Evolutionary conservation across 441 rosid species (phyloP), one percentile per base, ranked within the genome.

Genomic region (Adansonia rubrostipa): DNA sequence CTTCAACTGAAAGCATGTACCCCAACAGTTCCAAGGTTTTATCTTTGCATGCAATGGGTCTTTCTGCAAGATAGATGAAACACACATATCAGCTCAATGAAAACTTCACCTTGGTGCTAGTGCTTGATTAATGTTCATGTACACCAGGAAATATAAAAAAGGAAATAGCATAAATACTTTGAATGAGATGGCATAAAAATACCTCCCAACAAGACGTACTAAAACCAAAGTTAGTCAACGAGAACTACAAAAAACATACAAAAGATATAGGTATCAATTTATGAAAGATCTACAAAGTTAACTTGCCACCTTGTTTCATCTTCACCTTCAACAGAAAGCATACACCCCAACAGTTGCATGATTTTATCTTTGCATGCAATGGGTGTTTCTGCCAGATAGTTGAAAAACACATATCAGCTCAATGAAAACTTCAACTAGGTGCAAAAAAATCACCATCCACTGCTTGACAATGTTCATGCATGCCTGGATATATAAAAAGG

Each of bases 171-270:
- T 33, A 2, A 28, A 66, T 71, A 71, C 61, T 65, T 56, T 50
- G 45, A 74, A 74, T 14, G 10, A 67, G 80, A 77, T 76, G 74
- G 57, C 76, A 77, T 66, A 14, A 74, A 77, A 71, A 80, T 20
- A 87, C 93, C 99, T 98, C 91, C 80, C 98, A 82, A 92, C 84
- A 78, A 94, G 82, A 19, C 98, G 87, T 70, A 96, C 97, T 48
- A 98, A 96, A 69, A 96, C 97, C 48, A 53, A 63, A 79, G 80
- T 83, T 72, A 87, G 44, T 73, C 42, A 75, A 36, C 40, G 40
- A 60, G 40, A 36, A 36, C 40, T 36, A 36, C 40, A 36, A 36
- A 36, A 36, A 36, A 36, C 40, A 36, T 3, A 36, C 40, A 36
- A 36, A 36, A 36, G 40, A 36, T 36, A 36, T 36, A 36, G 40